Evolutionary conservation across 2,329 filamentous ascomycete species (phyloP).

Genomic region (Fusarium acutatum): DNA sequence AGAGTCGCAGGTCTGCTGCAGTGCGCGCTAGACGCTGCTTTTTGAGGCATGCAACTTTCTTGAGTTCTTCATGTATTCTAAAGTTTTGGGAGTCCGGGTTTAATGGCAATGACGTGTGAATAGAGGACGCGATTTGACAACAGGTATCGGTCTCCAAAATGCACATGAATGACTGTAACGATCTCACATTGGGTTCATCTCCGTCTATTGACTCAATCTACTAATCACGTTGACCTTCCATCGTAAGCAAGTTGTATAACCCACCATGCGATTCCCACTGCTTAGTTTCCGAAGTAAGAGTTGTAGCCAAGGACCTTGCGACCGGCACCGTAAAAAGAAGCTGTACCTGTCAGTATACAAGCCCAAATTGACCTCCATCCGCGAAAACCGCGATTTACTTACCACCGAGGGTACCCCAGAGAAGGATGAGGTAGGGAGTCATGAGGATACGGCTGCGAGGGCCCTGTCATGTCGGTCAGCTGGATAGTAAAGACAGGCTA

Average conservation of each 20-base stretch:
- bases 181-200: constrained; percentile 27
- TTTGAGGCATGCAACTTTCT: constrained; percentile 37
- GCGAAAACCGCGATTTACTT: constrained; percentile 46
- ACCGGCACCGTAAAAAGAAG: constrained; percentile 74
- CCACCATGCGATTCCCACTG: constrained; percentile 6
- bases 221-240: constrained; percentile 31
- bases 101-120: constrained; percentile 44
- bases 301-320: constrained; percentile 81
- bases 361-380: not conserved
- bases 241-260: constrained; percentile 10
- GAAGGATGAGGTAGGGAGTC: constrained; percentile 71
- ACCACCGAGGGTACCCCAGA: constrained; percentile 72
- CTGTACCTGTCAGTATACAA: constrained; percentile 46
- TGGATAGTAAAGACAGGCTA: constrained; percentile 5
- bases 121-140: constrained; percentile 34
- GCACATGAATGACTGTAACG: constrained; percentile 13
- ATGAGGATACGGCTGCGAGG: constrained; percentile 71
- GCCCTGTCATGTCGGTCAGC: constrained; percentile 56
- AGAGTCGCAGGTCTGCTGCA: constrained; percentile 30
- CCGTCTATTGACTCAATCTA: constrained; percentile 42
- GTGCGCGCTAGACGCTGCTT: constrained; percentile 30
- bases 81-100: constrained; percentile 44
- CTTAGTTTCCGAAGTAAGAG: constrained; percentile 74
- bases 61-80: constrained; percentile 43
- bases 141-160: not conserved